A percentile compares a stretch with the other conserved stretches of the same genome.
phyloP scores from a whole-genome alignment of 129 eudicot species.

The Rutidosis leptorrhynchoides region DNA sequence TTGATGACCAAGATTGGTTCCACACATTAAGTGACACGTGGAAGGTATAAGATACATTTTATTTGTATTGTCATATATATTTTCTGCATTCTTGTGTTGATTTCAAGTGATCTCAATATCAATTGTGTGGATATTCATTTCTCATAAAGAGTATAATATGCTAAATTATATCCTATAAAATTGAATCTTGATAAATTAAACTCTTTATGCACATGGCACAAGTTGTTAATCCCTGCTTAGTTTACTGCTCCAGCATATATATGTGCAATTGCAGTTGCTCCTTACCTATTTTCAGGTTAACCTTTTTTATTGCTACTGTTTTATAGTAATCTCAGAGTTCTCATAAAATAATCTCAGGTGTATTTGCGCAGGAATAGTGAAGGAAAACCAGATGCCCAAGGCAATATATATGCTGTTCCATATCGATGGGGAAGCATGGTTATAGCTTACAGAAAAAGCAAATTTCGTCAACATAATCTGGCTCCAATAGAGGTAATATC shows the following conservation, averaged over 20 bases:
- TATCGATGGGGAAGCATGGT: slow-evolving; percentile 99
- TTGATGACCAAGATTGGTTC: slow-evolving; percentile 87
- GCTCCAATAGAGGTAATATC: slow-evolving; percentile 72
- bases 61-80: not conserved
- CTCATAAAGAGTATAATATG: not conserved
- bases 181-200: not conserved
- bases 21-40: slow-evolving; percentile 59
- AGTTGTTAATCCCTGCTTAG: slow-evolving; percentile 5
- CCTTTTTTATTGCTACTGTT: not conserved
- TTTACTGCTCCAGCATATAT: slow-evolving; percentile 4
- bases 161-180: not conserved
- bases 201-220: slow-evolving; percentile 7
- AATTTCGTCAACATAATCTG: slow-evolving; percentile 68
- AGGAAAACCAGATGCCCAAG: slow-evolving; percentile 71
- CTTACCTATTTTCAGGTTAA: not conserved
- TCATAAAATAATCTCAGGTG: slow-evolving; percentile 71
- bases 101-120: slow-evolving; percentile 6
- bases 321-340: slow-evolving; percentile 27
- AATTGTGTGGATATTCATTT: not conserved
- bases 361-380: slow-evolving; percentile 90
- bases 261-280: slow-evolving; percentile 11
- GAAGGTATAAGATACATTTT: slow-evolving; percentile 59
- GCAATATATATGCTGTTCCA: slow-evolving; percentile 80
- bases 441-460: slow-evolving; percentile 77
- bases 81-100: not conserved